Conservation (phyloP, 306 rosid genomes). For the Betula pendula region DNA sequence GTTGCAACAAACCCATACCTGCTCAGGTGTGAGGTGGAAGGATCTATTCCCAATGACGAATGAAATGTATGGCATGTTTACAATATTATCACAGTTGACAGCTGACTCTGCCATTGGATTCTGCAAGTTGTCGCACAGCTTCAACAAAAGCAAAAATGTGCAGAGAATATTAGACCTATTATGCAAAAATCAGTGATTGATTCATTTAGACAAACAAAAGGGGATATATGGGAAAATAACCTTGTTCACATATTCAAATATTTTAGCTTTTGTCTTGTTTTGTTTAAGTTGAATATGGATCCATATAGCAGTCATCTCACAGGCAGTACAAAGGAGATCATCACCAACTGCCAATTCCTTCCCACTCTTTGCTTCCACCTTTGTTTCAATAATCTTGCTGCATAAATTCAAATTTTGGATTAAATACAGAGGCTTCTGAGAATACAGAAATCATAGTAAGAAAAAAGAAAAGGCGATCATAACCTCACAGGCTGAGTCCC, state of each 20-base stretch:
- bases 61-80: conserved; percentile 15
- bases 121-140: conserved; percentile 18
- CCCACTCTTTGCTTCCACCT: conserved; percentile 4
- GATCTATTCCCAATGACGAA: conserved; percentile 9
- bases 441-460: background rate
- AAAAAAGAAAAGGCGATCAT: background rate
- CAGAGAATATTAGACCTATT: background rate
- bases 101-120: background rate
- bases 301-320: conserved; percentile 14
- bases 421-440: background rate
- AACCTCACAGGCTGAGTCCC: background rate
- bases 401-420: background rate
- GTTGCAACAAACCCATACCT: background rate
- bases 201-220: background rate
- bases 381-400: conserved; percentile 14
- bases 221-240: conserved; percentile 4
- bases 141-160: background rate
- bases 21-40: conserved; percentile 11
- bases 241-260: conserved; percentile 18
- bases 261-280: conserved; percentile 19
- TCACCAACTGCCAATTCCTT: background rate
- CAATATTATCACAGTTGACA: background rate
- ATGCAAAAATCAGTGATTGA: background rate
- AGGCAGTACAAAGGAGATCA: conserved; percentile 8
- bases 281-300: conserved; percentile 1